Evolutionary conservation across 441 rosid genomes (phyloP).

Genomic region (Gossypium gossypioides): DNA sequence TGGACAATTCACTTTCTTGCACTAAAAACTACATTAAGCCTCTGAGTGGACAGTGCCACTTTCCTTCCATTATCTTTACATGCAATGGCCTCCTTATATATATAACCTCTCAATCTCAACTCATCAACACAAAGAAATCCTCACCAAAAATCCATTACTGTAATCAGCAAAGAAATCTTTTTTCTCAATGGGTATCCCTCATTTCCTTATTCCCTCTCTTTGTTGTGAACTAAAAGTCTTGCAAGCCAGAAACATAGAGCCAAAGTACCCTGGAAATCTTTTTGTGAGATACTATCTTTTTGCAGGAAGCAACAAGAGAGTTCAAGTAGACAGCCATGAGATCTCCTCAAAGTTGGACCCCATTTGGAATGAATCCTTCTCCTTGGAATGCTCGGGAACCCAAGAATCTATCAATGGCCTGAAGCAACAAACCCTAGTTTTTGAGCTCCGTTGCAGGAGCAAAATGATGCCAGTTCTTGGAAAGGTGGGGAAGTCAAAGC

Average conservation of each 20-base stretch:
- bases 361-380: constrained; percentile 56
- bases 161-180: background rate
- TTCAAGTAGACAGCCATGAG: constrained; percentile 44
- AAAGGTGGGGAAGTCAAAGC: constrained; percentile 35
- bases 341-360: constrained; percentile 25
- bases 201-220: constrained; percentile 23
- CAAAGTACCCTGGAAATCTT: constrained; percentile 10
- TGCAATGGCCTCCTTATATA: background rate
- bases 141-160: background rate
- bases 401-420: constrained; percentile 34
- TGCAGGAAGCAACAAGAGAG: constrained; percentile 40
- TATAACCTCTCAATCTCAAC: background rate
- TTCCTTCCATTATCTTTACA: background rate
- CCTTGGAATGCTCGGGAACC: constrained; percentile 45
- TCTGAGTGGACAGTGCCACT: background rate
- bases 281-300: constrained; percentile 18
- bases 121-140: background rate
- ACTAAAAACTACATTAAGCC: background rate
- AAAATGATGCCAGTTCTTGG: constrained; percentile 23
- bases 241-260: constrained; percentile 53
- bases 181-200: constrained; percentile 30
- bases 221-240: constrained; percentile 45
- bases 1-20: background rate
- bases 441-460: constrained; percentile 53
- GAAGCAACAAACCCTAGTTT: constrained; percentile 37